A percentile compares a stretch with the other conserved stretches of the same genome.
Conservation (phyloP, 2,329 filamentous ascomycete genomes). For the Monosporascus sp. region DNA sequence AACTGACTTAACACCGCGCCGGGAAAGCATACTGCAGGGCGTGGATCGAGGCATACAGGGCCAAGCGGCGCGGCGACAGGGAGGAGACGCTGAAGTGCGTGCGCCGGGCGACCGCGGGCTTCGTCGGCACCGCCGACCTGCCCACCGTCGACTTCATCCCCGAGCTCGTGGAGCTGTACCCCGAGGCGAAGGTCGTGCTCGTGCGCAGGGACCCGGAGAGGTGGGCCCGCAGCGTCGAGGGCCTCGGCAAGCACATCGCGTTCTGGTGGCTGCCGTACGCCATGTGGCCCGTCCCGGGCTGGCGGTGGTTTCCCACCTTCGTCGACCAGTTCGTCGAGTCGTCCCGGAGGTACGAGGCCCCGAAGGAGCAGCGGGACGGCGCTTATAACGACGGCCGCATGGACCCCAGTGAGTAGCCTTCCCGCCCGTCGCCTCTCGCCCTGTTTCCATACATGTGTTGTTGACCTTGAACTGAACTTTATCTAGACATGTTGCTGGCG, state of each 20-base stretch:
- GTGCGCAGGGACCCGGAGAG: slow-evolving; percentile 28
- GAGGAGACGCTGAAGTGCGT: slow-evolving; percentile 26
- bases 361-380: neutral
- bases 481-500: neutral
- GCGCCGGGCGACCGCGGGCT: slow-evolving; percentile 33
- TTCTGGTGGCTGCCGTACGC: neutral
- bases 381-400: too few relatives aligned
- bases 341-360: neutral
- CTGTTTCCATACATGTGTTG: too few relatives aligned
- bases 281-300: slow-evolving; percentile 4
- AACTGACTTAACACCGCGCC: too few relatives aligned
- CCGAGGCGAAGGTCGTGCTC: slow-evolving; percentile 40
- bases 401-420: too few relatives aligned
- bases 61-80: slow-evolving; percentile 18
- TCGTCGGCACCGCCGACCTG: slow-evolving; percentile 38
- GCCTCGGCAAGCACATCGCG: neutral
- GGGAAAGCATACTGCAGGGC: slow-evolving; percentile 11
- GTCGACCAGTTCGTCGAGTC: neutral
- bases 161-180: slow-evolving; percentile 42
- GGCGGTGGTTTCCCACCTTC: slow-evolving; percentile 3
- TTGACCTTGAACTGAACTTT: neutral
- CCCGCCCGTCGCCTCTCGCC: neutral
- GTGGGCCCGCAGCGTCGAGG: slow-evolving; percentile 27
- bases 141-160: slow-evolving; percentile 35
- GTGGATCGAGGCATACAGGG: slow-evolving; percentile 22